Evolutionary conservation across 495 filamentous ascomycete species (phyloP).

Genomic region (Aspergillus biplanus): DNA sequence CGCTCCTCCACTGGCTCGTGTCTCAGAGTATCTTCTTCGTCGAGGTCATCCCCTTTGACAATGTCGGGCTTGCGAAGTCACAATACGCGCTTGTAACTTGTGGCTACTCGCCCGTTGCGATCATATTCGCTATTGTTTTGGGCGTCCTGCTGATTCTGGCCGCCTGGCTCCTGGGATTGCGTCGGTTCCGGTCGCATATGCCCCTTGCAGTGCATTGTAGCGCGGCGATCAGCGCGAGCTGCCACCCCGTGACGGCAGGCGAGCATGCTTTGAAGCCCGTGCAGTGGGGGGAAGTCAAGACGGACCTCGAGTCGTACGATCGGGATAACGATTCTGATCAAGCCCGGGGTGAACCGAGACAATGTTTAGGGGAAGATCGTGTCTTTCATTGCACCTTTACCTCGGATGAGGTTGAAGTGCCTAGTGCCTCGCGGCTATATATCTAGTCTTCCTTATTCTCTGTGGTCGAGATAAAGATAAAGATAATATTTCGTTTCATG

Average conservation of each 20-base stretch:
- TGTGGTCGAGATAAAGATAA: no score
- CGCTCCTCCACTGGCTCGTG: conserved; percentile 42
- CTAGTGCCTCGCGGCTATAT: no score
- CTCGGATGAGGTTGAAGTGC: no score
- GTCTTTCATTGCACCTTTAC: no score
- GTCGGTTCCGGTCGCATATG: conserved; percentile 23
- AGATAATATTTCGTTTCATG: no score
- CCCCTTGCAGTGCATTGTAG: conserved; percentile 38
- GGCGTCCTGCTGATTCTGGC: not conserved
- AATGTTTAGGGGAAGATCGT: no score
- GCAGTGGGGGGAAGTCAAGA: conserved; percentile 23
- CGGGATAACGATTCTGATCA: no score
- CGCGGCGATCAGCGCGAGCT: conserved; percentile 47
- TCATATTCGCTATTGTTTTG: conserved; percentile 11
- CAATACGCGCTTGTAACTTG: conserved; percentile 8
- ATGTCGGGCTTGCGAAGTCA: not conserved
- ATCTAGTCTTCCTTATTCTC: no score
- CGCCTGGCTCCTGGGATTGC: not conserved
- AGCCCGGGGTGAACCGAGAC: no score
- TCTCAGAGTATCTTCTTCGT: conserved; percentile 43
- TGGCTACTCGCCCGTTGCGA: conserved; percentile 16
- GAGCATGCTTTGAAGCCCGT: conserved; percentile 23
- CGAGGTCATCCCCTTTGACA: conserved; percentile 14
- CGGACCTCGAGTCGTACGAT: no score
- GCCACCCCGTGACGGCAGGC: conserved; percentile 33